Evolutionary conservation across 305 asterid species (phyloP).

Genomic region (Fraxinus floribunda): DNA sequence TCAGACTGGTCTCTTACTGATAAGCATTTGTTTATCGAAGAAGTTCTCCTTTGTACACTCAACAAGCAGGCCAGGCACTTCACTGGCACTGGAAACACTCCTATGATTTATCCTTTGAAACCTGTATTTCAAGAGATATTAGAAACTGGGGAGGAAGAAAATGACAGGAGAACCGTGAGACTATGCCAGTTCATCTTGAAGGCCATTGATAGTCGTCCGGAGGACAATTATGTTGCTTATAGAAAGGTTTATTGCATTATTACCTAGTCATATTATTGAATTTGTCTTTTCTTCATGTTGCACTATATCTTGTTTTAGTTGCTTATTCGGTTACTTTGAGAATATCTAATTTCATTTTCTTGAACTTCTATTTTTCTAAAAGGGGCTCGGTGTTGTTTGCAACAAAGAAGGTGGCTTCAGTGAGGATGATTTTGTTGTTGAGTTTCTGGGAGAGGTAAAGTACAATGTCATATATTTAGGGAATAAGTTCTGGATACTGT

Average conservation of each 20-base stretch:
- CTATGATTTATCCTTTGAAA: slow-evolving; percentile 80
- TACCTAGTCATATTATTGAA: slow-evolving; percentile 1
- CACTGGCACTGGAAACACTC: slow-evolving; percentile 87
- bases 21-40: slow-evolving; percentile 88
- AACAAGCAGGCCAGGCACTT: slow-evolving; percentile 81
- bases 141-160: slow-evolving; percentile 57
- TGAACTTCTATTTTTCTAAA: slow-evolving; percentile 22
- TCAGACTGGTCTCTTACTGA: slow-evolving; percentile 84
- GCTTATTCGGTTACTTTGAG: slow-evolving; percentile 9
- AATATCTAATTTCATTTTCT: slow-evolving; percentile 18
- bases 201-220: slow-evolving; percentile 82
- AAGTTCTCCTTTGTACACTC: slow-evolving; percentile 78
- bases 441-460: slow-evolving; percentile 95
- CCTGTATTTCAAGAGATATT: slow-evolving; percentile 79
- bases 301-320: slow-evolving; percentile 3
- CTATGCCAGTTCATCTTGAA: slow-evolving; percentile 71
- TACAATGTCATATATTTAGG: neutral
- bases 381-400: slow-evolving; percentile 99
- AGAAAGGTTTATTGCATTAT: slow-evolving; percentile 67
- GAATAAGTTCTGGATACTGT: neutral
- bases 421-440: slow-evolving; percentile 95
- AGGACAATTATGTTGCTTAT: slow-evolving; percentile 92
- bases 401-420: slow-evolving; percentile 88
- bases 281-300: slow-evolving; percentile 6
- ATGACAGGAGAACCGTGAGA: slow-evolving; percentile 59